Evolutionary conservation across 1,284 basidiomycete species (phyloP), one percentile per base, ranked within the genome.

Genomic region (Megacollybia platyphylla): DNA sequence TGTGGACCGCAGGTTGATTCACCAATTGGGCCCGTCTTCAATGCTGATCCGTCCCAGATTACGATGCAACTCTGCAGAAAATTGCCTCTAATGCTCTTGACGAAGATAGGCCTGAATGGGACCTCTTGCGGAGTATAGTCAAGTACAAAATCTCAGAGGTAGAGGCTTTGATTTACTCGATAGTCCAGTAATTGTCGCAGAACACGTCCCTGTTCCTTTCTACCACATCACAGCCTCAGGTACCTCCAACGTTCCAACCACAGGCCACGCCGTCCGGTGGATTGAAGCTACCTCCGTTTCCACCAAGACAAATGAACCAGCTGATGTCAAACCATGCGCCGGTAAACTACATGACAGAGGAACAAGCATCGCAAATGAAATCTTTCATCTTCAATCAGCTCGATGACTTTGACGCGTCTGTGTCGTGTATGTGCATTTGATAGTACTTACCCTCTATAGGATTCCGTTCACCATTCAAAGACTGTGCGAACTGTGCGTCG

Each of bases 401-500:
- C 11, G 78, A 90, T 50, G 74, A 76, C n/a, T 84, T 92, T 49
- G 81, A 86, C 29, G 70, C 70, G 86, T 87, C 50, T 41, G 77
- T 65, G 41, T 31, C n/a, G 39, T 35, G 38, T 43, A 32, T 27
- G 42, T 45, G 41, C 43, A 52, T 15, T 48, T 18, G 18, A 46
- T 39, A 17, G 32, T 44, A 39, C 31, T 42, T 36, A 46, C 43
- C 40, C 36, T 35, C 3, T 32, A 11, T 32, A 17, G 18, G 49
- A 42, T 41, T 45, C 92, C 92, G 2, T 97, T 96, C 61, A 94
- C 92, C 3, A 83, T 96, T 41, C 92, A 97, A 60, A 80, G 92
- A 30, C 62, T 96, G 11, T 88, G 86, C 52, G 91, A 96, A 56
- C 74, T 97, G n/a, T 78, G 81, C 37, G 51, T 83, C 5, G 60